These are phyloP conservation scores for Penicillium chermesinum DNA, from an alignment of 495 filamentous ascomycete genomes.

Conservation along the genomic window DNA sequence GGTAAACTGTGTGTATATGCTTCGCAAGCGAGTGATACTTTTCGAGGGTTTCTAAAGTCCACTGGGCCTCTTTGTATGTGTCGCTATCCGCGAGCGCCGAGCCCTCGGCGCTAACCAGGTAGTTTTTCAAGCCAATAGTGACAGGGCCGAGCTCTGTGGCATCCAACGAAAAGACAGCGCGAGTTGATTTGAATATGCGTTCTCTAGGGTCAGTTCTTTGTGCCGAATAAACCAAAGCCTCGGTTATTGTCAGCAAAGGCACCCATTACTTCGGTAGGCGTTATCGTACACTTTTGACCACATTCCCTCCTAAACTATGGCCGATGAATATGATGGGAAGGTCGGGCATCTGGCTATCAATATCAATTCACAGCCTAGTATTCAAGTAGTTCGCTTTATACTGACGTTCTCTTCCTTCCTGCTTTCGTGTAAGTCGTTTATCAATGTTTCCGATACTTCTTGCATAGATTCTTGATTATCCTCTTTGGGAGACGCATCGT, in stretches of 20 bases:
- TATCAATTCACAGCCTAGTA: background rate
- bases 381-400: background rate
- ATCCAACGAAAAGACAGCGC: background rate
- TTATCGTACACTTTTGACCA: constrained; percentile 28
- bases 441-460: constrained; percentile 25
- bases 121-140: background rate
- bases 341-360: constrained; percentile 9
- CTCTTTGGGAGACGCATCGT: constrained; percentile 27
- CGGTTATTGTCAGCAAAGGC: background rate
- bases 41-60: background rate
- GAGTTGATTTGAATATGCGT: background rate
- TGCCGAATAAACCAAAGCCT: constrained; percentile 14
- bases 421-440: constrained; percentile 24
- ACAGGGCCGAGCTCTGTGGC: background rate
- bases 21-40: background rate
- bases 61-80: background rate
- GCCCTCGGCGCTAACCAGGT: background rate
- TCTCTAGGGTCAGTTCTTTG: background rate
- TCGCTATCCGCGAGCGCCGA: background rate
- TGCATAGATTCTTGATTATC: constrained; percentile 16
- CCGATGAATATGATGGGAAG: constrained; percentile 33
- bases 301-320: constrained; percentile 29
- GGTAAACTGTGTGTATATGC: background rate
- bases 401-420: constrained; percentile 20
- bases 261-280: background rate